phyloP scores from a whole-genome alignment of 108 stramenopile species.

The Discostella pseudostelligera region DNA sequence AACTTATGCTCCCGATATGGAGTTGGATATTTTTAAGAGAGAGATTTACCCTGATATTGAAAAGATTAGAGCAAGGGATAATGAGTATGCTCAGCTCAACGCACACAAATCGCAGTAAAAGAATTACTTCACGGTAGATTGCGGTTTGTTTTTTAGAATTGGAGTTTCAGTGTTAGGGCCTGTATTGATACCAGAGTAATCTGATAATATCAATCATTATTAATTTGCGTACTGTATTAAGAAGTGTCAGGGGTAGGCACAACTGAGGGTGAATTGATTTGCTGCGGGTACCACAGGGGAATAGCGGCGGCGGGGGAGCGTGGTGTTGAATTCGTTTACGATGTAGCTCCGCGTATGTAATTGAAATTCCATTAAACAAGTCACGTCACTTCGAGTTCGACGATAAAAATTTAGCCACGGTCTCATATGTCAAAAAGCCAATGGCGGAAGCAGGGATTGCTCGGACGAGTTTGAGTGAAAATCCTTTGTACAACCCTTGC shows the following conservation, averaged over 20 bases:
- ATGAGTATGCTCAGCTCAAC: conserved; percentile 81
- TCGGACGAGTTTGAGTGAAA: conserved; percentile 71
- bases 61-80: conserved; percentile 76
- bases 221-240: background rate
- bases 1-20: conserved; percentile 78
- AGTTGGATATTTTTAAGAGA: conserved; percentile 70
- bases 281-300: too few relatives aligned
- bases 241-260: too few relatives aligned
- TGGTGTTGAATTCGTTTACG: too few relatives aligned
- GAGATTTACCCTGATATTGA: conserved; percentile 74
- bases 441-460: conserved; percentile 78
- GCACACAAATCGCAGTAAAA: conserved; percentile 62
- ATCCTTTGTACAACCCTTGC: conserved; percentile 72
- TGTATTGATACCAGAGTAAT: background rate
- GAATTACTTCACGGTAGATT: too few relatives aligned
- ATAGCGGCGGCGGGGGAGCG: too few relatives aligned
- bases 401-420: conserved; percentile 28
- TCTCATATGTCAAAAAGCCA: conserved; percentile 78
- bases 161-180: background rate
- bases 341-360: too few relatives aligned
- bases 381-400: background rate
- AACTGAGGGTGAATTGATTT: too few relatives aligned
- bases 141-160: background rate
- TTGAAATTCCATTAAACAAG: background rate
- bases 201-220: background rate